Percentiles rank a stretch among this genome's conserved stretches.
These are phyloP conservation scores for Phyllosticta citrichinensis DNA, from an alignment of 2,329 filamentous ascomycete genomes.

Conservation along the genomic window DNA sequence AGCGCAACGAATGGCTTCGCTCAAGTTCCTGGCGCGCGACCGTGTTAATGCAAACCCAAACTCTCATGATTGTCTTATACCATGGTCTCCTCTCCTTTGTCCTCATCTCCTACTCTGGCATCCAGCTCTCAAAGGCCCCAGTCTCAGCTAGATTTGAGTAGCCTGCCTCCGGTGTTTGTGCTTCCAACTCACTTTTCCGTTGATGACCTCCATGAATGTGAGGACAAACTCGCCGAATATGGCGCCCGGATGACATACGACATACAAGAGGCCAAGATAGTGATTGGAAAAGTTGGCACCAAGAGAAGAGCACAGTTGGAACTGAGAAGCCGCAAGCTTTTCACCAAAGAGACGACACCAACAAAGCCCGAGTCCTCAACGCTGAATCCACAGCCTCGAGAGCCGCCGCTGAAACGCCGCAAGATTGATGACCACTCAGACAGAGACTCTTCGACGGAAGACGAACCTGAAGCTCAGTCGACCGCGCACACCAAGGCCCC, in stretches of 20 bases:
- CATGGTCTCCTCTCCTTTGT: neutral
- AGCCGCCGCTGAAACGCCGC: slow-evolving; percentile 12
- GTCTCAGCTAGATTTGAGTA: slow-evolving; percentile 29
- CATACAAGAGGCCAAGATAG: slow-evolving; percentile 58
- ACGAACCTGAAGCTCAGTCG: slow-evolving; percentile 11
- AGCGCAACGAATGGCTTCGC: neutral
- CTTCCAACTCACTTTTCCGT: slow-evolving; percentile 58
- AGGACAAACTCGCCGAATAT: slow-evolving; percentile 49
- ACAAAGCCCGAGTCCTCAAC: slow-evolving; percentile 14
- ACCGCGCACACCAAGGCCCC: neutral
- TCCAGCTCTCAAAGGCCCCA: neutral
- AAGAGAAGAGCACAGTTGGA: slow-evolving; percentile 68
- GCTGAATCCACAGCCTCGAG: neutral
- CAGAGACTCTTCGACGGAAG: slow-evolving; percentile 19
- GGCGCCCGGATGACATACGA: slow-evolving; percentile 58
- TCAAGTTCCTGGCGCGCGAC: neutral
- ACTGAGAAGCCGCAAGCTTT: slow-evolving; percentile 56
- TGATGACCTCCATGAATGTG: slow-evolving; percentile 52
- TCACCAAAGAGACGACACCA: slow-evolving; percentile 40
- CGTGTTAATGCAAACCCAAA: neutral
- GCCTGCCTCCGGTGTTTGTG: slow-evolving; percentile 59
- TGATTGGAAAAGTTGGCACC: slow-evolving; percentile 63
- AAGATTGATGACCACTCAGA: slow-evolving; percentile 12
- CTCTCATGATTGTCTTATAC: neutral
- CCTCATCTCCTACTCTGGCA: neutral